Conservation (phyloP, 495 filamentous ascomycete species). For the Platismatia glauca region DNA sequence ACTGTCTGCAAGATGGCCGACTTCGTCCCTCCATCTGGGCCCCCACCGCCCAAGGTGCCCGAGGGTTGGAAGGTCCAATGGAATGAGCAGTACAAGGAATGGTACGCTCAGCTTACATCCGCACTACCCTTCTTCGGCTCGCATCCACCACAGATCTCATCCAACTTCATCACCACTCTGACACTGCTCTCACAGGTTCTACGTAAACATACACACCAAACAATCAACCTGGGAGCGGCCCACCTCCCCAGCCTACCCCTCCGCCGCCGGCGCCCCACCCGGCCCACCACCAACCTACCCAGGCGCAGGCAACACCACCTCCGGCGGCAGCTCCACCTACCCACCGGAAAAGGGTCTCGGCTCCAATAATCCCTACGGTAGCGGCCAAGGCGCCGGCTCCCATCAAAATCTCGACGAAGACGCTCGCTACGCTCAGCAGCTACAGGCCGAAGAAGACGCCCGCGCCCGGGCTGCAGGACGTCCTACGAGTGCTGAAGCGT, state of each 20-base stretch:
- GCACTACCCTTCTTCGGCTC: not conserved
- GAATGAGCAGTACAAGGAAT: conserved; percentile 68
- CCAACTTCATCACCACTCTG: conserved; percentile 20
- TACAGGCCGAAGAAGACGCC: conserved; percentile 77
- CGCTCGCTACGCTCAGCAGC: conserved; percentile 60
- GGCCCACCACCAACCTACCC: conserved; percentile 60
- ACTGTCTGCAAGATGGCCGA: conserved; percentile 39
- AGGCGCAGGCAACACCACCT: conserved; percentile 32
- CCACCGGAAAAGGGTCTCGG: conserved; percentile 48
- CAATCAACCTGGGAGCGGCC: conserved; percentile 82
- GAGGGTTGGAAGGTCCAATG: conserved; percentile 81
- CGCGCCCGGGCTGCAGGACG: conserved; percentile 29
- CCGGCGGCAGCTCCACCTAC: conserved; percentile 21
- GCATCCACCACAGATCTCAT: not conserved
- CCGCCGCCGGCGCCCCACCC: conserved; percentile 38
- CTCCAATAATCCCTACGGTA: conserved; percentile 53
- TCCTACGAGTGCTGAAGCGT: not conserved
- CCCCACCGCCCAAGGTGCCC: conserved; percentile 74
- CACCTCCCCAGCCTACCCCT: conserved; percentile 43
- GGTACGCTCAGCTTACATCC: conserved; percentile 39
- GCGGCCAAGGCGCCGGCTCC: conserved; percentile 15
- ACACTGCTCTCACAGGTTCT: conserved; percentile 55
- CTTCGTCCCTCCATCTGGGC: conserved; percentile 63
- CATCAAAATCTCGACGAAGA: conserved; percentile 51
- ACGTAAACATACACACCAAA: conserved; percentile 76